Base-by-base conservation (phyloP, 352 stramenopile genomes). In the Phytophthora quininea region DNA sequence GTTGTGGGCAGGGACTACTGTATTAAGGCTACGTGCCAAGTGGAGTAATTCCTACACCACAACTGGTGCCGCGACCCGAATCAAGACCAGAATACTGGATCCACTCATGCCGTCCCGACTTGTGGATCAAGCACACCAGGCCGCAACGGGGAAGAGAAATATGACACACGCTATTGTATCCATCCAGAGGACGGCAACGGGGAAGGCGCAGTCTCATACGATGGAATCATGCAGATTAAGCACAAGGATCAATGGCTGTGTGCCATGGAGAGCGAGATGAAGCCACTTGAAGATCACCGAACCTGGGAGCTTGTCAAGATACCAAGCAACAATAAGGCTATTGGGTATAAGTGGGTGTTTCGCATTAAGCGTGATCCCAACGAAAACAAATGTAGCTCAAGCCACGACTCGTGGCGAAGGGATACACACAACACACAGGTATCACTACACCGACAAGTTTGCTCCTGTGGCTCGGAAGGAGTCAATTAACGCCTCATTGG, bases 281-380 rank as follows among this genome's bases (percentile, higher is more conserved):
- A 46, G 9, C 5, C 38, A 14, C 38, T 46, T 4, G 38, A 46
- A 46, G 38, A 46, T 14, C 38, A 46, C 19, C 38, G 9, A 4
- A 46, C 38, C 3, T 46, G 38, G 9, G 19, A 4, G 3, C 9
- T 46, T 14, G 38, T 46, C 11, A 12, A 46, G 3, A 46, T 4
- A 15, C 38, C 38, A 46, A 4, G 4, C 9, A 15, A 12, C 38
- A 46, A 46, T 0, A 56, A 38, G n/a, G 48, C 33, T 37, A 54
- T 54, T 31, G 48, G 48, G 12, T 54, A 29, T 29, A 54, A 54
- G 48, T 54, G 48, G 48, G 48, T 54, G 30, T 54, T 54, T 31
- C 29, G 29, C 10, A 24, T 54, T 1, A 54, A 54, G 33, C 12
- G 48, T 8, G 48, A 54, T n/a, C 29, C 12, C 2, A 37, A 37